A percentile compares a stretch with the other conserved stretches of the same genome.
phyloP scores from a whole-genome alignment of 108 stramenopile species.

The Ochromonas danica region DNA sequence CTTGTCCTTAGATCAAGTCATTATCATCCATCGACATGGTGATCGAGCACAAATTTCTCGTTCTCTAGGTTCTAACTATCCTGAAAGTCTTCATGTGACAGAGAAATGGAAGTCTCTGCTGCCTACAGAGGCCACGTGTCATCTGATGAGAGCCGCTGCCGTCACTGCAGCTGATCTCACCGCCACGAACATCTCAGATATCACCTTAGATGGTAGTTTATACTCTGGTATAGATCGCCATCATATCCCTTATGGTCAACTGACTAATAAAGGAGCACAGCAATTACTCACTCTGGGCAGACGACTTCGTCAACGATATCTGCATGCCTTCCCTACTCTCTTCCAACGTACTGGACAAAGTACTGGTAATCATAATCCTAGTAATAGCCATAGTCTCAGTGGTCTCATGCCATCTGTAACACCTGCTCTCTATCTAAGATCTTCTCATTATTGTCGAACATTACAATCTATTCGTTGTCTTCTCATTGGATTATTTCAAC shows the following conservation, averaged over 20 bases:
- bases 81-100: neutral
- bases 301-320: neutral
- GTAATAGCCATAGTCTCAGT: no score
- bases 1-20: neutral
- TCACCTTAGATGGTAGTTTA: neutral
- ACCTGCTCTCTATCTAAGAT: neutral
- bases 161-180: neutral
- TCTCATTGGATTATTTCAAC: neutral
- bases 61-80: neutral
- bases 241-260: neutral
- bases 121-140: neutral
- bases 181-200: neutral
- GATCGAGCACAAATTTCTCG: slow-evolving; percentile 4
- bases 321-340: neutral
- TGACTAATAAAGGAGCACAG: neutral
- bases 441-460: neutral
- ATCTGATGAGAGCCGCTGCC: neutral
- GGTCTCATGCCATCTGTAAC: no score
- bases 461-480: neutral
- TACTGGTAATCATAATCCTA: no score
- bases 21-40: slow-evolving; percentile 6
- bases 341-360: no score
- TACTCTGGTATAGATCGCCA: neutral
- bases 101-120: neutral
- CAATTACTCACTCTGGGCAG: neutral